phyloP scores from a whole-genome alignment of 108 stramenopile species.

The Skeletonema marinoi region DNA sequence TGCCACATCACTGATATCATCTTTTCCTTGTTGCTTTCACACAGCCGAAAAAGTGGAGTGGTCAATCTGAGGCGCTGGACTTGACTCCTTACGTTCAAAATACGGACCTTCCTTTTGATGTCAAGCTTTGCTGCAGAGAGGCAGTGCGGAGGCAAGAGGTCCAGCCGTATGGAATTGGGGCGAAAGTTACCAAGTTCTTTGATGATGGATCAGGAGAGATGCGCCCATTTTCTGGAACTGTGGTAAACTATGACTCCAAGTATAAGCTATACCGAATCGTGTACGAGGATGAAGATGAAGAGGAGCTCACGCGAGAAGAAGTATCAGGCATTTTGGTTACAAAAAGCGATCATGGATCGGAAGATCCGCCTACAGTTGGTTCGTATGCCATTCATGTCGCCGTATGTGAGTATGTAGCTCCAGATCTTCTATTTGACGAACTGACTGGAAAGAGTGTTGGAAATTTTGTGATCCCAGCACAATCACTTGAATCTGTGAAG shows the following conservation, averaged over 20 bases:
- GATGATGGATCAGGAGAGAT: not conserved
- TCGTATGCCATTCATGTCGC: constrained; percentile 57
- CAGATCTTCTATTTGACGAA: constrained; percentile 39
- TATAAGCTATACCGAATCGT: not conserved
- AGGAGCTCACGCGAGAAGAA: not conserved
- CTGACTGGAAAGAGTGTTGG: constrained; percentile 22
- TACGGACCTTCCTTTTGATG: constrained; percentile 13
- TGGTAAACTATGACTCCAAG: not conserved
- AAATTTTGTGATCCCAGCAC: constrained; percentile 22
- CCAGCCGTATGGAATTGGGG: not conserved
- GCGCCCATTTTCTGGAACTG: not conserved
- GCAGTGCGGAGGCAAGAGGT: not conserved
- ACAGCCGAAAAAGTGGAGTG: not conserved
- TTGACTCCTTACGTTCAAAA: constrained; percentile 43
- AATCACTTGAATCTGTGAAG: constrained; percentile 24
- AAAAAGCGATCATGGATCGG: not conserved
- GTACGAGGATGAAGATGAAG: not conserved
- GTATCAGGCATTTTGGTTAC: not conserved
- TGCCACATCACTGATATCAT: not conserved
- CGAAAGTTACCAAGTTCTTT: not conserved
- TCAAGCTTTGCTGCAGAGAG: constrained; percentile 58
- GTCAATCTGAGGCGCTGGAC: constrained; percentile 35
- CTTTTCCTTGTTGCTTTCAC: not conserved
- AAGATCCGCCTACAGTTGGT: constrained; percentile 19
- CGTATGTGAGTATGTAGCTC: constrained; percentile 56